Evolutionary conservation across 1,284 basidiomycete genomes (phyloP).

Genomic region (Malassezia cuniculi): DNA sequence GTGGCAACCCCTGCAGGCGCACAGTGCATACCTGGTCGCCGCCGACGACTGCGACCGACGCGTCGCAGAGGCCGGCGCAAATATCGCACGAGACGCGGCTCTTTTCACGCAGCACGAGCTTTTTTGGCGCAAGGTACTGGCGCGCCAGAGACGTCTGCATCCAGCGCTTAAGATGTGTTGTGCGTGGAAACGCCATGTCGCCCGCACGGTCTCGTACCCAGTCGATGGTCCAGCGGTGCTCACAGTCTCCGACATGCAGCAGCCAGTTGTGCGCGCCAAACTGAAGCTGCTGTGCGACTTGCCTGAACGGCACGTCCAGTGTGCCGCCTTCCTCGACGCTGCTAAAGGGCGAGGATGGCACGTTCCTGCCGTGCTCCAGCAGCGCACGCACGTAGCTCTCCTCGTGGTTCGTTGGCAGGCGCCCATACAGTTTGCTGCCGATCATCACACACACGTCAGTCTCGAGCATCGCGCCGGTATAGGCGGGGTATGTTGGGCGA

Average conservation of each 20-base stretch:
- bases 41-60: constrained; percentile 5
- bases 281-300: too few relatives aligned
- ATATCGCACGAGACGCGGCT: constrained; percentile 6
- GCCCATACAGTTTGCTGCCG: constrained; percentile 2
- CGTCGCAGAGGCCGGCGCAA: constrained; percentile 9
- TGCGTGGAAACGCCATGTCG: constrained; percentile 1
- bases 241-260: constrained; percentile 13
- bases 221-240: constrained; percentile 11
- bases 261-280: constrained; percentile 8
- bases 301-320: too few relatives aligned
- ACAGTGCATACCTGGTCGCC: constrained; percentile 2
- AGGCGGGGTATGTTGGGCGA: constrained; percentile 2
- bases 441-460: constrained; percentile 8
- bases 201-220: neutral
- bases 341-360: too few relatives aligned
- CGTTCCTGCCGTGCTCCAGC: neutral
- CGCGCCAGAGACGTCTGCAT: constrained; percentile 6
- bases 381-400: constrained; percentile 7
- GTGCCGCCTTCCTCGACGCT: too few relatives aligned
- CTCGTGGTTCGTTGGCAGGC: neutral
- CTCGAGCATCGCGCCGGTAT: neutral
- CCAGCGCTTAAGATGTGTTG: constrained; percentile 6
- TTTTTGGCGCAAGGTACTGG: constrained; percentile 8
- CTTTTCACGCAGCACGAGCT: constrained; percentile 2
- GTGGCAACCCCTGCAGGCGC: constrained; percentile 2